Conservation (phyloP, 176 grass and related monocot species). For the Coix lacrymajobi region DNA sequence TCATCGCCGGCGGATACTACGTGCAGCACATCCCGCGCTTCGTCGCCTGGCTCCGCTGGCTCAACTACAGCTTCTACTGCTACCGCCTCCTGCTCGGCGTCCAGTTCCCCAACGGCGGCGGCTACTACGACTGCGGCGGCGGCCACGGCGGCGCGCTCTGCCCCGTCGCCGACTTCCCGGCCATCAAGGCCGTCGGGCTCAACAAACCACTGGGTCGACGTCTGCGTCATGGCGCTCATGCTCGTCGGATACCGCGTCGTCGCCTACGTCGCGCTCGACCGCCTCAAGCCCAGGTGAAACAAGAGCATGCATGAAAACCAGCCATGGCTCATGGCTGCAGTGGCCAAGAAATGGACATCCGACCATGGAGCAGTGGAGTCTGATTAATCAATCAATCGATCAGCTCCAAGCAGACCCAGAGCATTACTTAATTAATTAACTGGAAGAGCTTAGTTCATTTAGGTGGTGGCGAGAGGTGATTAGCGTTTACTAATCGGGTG, state of each 20-base stretch:
- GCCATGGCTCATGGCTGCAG: neutral
- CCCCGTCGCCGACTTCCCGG: conserved; percentile 65
- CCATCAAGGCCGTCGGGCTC: conserved; percentile 82
- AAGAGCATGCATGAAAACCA: too few species aligned
- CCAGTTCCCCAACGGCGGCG: conserved; percentile 50
- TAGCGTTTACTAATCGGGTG: neutral
- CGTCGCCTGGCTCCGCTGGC: conserved; percentile 78
- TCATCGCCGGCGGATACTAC: conserved; percentile 97
- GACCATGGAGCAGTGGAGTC: neutral
- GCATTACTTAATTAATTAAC: neutral
- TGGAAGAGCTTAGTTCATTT: neutral
- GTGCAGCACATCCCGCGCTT: conserved; percentile 94
- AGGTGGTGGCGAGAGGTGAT: neutral
- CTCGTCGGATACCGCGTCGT: conserved; percentile 86
- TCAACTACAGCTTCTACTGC: conserved; percentile 99
- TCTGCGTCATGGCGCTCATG: conserved; percentile 88
- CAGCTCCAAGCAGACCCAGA: neutral
- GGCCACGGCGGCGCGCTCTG: conserved; percentile 33
- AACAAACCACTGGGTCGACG: conserved; percentile 77
- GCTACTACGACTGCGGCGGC: conserved; percentile 54
- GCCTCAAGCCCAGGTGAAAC: conserved; percentile 57
- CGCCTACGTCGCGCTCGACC: conserved; percentile 78
- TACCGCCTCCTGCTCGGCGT: conserved; percentile 84
- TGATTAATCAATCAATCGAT: neutral
- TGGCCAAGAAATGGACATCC: neutral